Percentiles rank a stretch among this genome's conserved stretches.
Conservation (phyloP, 2,329 filamentous ascomycete species). For the Xylaria sp. region DNA sequence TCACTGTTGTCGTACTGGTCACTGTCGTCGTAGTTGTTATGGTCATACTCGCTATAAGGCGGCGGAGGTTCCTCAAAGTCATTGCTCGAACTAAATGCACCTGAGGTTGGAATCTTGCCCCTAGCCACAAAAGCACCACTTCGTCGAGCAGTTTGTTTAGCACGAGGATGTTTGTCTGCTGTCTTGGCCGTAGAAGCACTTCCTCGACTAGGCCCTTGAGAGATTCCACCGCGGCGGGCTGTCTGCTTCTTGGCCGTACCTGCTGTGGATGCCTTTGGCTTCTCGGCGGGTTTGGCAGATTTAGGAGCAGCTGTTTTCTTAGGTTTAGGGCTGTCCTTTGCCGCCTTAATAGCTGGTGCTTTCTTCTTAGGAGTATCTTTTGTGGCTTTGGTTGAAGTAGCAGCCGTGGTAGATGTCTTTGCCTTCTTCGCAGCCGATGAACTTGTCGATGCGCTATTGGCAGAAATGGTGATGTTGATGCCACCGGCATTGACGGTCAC, state of each 20-base stretch:
- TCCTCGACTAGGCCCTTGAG: constrained; percentile 27
- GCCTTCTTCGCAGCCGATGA: constrained; percentile 35
- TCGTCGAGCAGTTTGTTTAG: constrained; percentile 38
- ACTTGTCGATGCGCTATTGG: constrained; percentile 27
- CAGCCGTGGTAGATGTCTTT: constrained; percentile 30
- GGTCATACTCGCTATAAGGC: constrained; percentile 30
- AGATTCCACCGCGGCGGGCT: constrained; percentile 32
- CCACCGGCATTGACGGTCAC: constrained; percentile 35
- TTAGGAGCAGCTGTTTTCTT: constrained; percentile 13
- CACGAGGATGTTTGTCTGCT: not conserved
- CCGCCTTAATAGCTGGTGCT: constrained; percentile 9
- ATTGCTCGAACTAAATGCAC: not conserved
- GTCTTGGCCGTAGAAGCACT: not conserved
- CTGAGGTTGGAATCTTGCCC: constrained; percentile 32
- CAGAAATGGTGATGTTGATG: constrained; percentile 39
- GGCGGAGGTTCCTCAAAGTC: constrained; percentile 32
- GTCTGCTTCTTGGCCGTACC: constrained; percentile 28
- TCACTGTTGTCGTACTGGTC: not conserved
- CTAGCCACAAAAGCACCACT: constrained; percentile 31
- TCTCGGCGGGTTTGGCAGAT: constrained; percentile 1
- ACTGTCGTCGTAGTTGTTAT: constrained; percentile 19
- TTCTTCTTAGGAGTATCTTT: constrained; percentile 8
- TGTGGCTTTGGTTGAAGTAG: constrained; percentile 27
- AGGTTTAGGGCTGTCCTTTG: constrained; percentile 5
- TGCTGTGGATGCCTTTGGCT: constrained; percentile 13